phyloP scores from a whole-genome alignment of 2,329 filamentous ascomycete species.

The Trichoderma brevicompactum region DNA sequence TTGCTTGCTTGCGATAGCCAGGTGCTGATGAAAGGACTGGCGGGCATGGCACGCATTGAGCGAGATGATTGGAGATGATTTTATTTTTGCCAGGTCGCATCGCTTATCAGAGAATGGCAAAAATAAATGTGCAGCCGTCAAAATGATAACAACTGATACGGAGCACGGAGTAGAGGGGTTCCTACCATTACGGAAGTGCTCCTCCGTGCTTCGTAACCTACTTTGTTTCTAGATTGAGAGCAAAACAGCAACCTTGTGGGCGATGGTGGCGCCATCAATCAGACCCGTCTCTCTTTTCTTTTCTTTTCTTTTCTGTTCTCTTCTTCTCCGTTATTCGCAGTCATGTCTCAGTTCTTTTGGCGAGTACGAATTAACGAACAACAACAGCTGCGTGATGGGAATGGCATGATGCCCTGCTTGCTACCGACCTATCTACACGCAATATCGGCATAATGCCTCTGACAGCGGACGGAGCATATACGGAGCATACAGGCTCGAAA shows the following conservation, averaged over 20 bases:
- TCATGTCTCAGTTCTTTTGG: conserved; percentile 5
- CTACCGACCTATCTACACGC: background rate
- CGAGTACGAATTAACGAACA: conserved; percentile 10
- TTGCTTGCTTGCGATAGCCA: background rate
- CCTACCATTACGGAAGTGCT: no score
- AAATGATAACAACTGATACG: background rate
- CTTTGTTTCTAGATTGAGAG: no score
- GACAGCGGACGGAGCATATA: no score
- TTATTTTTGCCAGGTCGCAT: no score
- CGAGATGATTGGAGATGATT: background rate
- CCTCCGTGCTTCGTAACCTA: no score
- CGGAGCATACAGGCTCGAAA: no score
- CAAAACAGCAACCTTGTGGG: no score
- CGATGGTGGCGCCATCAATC: no score
- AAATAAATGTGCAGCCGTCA: background rate
- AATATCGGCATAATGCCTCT: background rate
- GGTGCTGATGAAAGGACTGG: conserved; percentile 1
- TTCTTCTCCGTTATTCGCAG: background rate
- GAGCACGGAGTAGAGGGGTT: background rate
- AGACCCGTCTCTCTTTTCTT: background rate
- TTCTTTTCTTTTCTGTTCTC: no score
- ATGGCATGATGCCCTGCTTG: background rate
- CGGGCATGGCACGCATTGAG: background rate
- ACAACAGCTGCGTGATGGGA: background rate
- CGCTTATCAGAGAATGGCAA: no score